These are phyloP conservation scores for Ambispora gerdemannii DNA, from an alignment of 192 early-diverging fungal genomes.

Conservation along the genomic window DNA sequence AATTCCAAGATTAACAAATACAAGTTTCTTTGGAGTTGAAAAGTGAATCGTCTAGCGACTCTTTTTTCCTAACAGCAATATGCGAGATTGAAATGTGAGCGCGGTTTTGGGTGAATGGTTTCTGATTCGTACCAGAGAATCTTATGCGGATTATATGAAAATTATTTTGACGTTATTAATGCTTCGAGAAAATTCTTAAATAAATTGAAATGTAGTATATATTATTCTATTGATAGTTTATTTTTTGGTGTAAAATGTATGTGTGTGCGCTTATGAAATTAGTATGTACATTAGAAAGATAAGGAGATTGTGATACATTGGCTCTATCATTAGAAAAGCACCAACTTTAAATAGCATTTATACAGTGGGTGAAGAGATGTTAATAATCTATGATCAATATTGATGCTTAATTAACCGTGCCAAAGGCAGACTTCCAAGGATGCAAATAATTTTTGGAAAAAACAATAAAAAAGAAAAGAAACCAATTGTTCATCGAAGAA, in stretches of 20 bases:
- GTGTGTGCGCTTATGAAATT: not conserved
- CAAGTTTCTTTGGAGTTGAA: no score
- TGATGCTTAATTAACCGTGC: no score
- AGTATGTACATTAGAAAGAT: not conserved
- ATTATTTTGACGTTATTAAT: not conserved
- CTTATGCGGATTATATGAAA: not conserved
- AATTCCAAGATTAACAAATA: no score
- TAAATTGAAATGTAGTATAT: no score
- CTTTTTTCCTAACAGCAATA: no score
- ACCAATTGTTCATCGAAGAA: not conserved
- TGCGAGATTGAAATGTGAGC: no score
- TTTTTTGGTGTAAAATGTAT: not conserved
- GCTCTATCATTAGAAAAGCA: not conserved
- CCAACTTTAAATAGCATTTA: not conserved
- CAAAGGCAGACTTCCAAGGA: not conserved
- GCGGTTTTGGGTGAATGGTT: no score
- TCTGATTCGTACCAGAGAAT: no score
- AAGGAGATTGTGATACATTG: not conserved
- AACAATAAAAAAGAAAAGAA: not conserved
- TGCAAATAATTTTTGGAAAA: not conserved
- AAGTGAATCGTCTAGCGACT: no score
- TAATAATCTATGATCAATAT: no score
- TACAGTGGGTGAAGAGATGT: no score
- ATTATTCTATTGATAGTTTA: not conserved
- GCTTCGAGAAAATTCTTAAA: no score